Percentiles rank a stretch among this genome's conserved stretches.
Conservation (phyloP, 768 basidiomycete genomes). For the Paxillus rubicundulus region DNA sequence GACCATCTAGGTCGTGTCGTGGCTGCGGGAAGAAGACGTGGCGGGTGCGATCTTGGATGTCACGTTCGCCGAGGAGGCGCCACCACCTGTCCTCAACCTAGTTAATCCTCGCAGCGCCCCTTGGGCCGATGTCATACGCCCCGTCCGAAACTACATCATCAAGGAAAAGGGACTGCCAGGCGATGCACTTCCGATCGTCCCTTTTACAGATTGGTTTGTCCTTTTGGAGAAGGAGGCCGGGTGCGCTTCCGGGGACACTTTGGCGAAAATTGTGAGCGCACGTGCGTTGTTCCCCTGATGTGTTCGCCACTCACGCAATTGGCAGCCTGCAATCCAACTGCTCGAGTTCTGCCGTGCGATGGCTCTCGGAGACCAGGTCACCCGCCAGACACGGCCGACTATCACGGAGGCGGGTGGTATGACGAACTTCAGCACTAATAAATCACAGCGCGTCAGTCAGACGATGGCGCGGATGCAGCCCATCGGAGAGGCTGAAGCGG, state of each 20-base stretch:
- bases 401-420: not conserved
- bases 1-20: conserved; percentile 34
- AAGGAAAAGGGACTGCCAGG: conserved; percentile 3
- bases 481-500: conserved; percentile 1
- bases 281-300: not conserved
- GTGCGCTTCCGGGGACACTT: conserved; percentile 23
- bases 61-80: conserved; percentile 15
- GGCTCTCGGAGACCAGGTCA: too few species aligned
- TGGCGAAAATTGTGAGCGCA: conserved; percentile 32
- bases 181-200: conserved; percentile 29
- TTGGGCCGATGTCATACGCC: conserved; percentile 32
- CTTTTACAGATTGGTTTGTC: conserved; percentile 36
- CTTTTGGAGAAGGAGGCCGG: conserved; percentile 22
- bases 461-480: conserved; percentile 5
- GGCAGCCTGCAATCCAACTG: conserved; percentile 31
- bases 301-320: too few species aligned
- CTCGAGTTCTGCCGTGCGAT: too few species aligned
- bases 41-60: conserved; percentile 33
- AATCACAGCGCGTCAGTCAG: conserved; percentile 5
- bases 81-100: conserved; percentile 33
- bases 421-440: not conserved
- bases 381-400: too few species aligned
- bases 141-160: conserved; percentile 20
- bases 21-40: conserved; percentile 43
- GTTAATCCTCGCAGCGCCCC: conserved; percentile 36